Conservation (phyloP, 768 basidiomycete genomes). For the Mycena capillaripes region DNA sequence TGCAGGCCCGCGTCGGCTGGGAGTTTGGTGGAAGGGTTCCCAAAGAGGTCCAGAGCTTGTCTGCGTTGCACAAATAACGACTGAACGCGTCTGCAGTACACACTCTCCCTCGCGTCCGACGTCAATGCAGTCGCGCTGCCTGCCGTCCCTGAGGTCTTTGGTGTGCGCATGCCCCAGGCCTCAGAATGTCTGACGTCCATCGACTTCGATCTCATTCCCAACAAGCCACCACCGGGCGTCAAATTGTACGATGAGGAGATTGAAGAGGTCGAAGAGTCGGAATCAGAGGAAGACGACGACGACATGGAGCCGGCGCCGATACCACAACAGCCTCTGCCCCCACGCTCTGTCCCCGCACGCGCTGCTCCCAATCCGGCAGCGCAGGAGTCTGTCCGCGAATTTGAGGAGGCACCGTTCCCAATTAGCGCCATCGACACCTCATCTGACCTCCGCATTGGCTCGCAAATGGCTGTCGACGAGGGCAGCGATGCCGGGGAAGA, state of each 20-base stretch:
- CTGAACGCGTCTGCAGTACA: conserved; percentile 63
- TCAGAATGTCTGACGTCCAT: conserved; percentile 83
- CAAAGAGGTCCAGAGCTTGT: conserved; percentile 75
- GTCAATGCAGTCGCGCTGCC: conserved; percentile 87
- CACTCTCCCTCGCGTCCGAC: conserved; percentile 84
- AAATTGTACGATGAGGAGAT: conserved; percentile 85
- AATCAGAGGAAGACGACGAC: conserved; percentile 71
- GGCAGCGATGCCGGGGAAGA: conserved; percentile 83
- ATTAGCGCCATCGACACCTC: conserved; percentile 75
- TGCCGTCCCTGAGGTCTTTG: conserved; percentile 89
- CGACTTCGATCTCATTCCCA: conserved; percentile 90
- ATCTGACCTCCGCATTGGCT: conserved; percentile 73
- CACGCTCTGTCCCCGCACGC: conserved; percentile 27
- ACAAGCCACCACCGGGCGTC: conserved; percentile 84
- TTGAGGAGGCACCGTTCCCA: conserved; percentile 67
- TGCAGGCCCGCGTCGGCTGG: conserved; percentile 93
- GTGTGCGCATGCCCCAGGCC: conserved; percentile 81
- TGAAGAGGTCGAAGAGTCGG: conserved; percentile 86
- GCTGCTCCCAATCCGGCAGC: conserved; percentile 39
- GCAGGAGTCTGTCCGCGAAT: conserved; percentile 49
- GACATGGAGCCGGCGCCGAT: conserved; percentile 81
- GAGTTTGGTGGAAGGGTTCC: conserved; percentile 91
- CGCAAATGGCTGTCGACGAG: conserved; percentile 60
- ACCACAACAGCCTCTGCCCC: conserved; percentile 47
- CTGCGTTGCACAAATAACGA: neutral